phyloP scores from a whole-genome alignment of 257 asterid species.

The Leptodermis oblonga region DNA sequence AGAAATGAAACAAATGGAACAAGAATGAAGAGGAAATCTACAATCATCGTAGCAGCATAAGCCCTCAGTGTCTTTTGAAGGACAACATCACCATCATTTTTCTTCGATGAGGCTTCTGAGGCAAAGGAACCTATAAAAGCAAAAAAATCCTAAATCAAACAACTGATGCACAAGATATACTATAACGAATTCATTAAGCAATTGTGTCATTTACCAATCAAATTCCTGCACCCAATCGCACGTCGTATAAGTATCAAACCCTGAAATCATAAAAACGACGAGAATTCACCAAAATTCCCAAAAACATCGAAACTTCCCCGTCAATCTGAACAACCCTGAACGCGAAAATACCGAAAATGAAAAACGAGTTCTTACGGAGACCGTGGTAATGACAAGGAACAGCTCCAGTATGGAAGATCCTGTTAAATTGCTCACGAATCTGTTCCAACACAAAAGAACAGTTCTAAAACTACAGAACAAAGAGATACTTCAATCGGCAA shows the following conservation, averaged over 20 bases:
- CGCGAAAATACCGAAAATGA: background rate
- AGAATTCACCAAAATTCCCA: background rate
- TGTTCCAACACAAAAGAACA: slow-evolving; percentile 19
- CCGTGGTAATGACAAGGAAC: slow-evolving; percentile 39
- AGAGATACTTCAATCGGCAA: background rate
- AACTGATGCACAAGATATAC: background rate
- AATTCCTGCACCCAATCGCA: slow-evolving; percentile 33
- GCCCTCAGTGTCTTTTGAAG: slow-evolving; percentile 38
- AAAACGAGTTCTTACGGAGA: slow-evolving; percentile 31
- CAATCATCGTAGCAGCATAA: slow-evolving; percentile 26
- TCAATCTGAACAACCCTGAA: background rate
- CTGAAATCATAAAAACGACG: slow-evolving; percentile 28
- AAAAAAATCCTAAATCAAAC: slow-evolving; percentile 2
- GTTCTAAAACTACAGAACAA: background rate
- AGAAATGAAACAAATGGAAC: slow-evolving; percentile 53
- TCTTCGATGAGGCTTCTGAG: slow-evolving; percentile 32
- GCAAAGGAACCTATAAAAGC: slow-evolving; percentile 29
- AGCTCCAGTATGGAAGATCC: slow-evolving; percentile 72
- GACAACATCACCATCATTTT: slow-evolving; percentile 43
- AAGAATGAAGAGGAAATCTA: slow-evolving; percentile 53
- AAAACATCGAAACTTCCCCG: background rate
- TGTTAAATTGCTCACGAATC: slow-evolving; percentile 76
- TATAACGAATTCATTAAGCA: background rate
- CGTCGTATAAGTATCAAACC: slow-evolving; percentile 50
- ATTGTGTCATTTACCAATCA: slow-evolving; percentile 32